Conservation (phyloP, 2,329 filamentous ascomycete species). For the Fusarium gaditjirri region DNA sequence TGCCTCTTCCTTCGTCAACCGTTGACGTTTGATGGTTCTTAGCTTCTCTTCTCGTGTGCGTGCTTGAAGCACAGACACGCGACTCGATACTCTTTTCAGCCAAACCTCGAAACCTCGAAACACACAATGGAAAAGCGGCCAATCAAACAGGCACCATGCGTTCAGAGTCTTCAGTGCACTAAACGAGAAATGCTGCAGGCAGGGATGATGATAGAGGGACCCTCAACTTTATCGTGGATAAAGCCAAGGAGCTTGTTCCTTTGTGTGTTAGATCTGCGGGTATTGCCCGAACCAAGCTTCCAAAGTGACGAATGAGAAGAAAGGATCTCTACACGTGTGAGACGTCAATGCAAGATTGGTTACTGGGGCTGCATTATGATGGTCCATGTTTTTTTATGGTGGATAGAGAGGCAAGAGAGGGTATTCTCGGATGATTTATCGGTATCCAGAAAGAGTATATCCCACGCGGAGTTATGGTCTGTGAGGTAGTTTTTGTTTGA, state of each 20-base stretch:
- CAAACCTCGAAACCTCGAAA: conserved; percentile 1
- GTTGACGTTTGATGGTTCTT: neutral
- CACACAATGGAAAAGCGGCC: neutral
- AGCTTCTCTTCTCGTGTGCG: too few relatives aligned
- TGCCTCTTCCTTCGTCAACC: neutral
- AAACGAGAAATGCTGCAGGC: conserved; percentile 14
- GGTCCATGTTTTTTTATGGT: too few relatives aligned
- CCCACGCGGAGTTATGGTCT: neutral
- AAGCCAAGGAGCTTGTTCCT: conserved; percentile 26
- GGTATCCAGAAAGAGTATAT: conserved; percentile 7
- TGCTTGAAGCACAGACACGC: conserved; percentile 18
- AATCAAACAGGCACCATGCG: conserved; percentile 25
- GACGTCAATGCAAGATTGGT: conserved; percentile 37
- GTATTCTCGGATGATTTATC: neutral
- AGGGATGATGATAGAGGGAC: conserved; percentile 3
- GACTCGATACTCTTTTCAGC: conserved; percentile 33
- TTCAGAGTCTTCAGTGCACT: conserved; percentile 16
- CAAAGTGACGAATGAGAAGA: conserved; percentile 13
- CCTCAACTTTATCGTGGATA: conserved; percentile 40
- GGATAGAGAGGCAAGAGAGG: neutral
- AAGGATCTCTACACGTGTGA: conserved; percentile 32
- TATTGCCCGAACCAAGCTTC: conserved; percentile 8
- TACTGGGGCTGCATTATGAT: conserved; percentile 23
- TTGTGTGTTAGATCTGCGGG: conserved; percentile 22
- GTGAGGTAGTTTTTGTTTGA: neutral